Evolutionary conservation across 257 asterid species (phyloP).

Genomic region (Plantago ovata): DNA sequence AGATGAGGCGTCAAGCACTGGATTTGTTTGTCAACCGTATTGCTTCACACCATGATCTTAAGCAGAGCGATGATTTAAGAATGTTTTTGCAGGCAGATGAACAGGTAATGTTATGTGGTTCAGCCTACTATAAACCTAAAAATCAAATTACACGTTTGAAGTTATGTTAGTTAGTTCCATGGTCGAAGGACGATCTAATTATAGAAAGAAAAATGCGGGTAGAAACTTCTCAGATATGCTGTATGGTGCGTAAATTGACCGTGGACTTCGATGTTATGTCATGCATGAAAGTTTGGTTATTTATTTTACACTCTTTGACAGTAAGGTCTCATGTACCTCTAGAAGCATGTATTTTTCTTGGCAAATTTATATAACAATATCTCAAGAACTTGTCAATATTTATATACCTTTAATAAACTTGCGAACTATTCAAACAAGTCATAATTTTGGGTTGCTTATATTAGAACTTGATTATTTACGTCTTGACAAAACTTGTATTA

Average conservation of each 20-base stretch:
- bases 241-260: not conserved
- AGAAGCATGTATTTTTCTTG: not conserved
- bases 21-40: conserved; percentile 83
- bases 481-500: too few relatives aligned
- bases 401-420: too few relatives aligned
- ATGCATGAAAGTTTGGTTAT: conserved; percentile 5
- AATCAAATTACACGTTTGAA: conserved; percentile 2
- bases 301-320: not conserved
- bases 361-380: too few relatives aligned
- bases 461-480: too few relatives aligned
- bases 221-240: too few relatives aligned
- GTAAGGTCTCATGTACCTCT: conserved; percentile 6
- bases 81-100: conserved; percentile 92
- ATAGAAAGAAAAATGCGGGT: not conserved
- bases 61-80: conserved; percentile 83
- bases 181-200: conserved; percentile 1
- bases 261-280: conserved; percentile 1
- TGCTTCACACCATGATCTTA: conserved; percentile 85
- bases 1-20: conserved; percentile 90
- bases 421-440: too few relatives aligned
- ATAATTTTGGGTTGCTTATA: too few relatives aligned
- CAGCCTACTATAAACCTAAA: conserved; percentile 16
- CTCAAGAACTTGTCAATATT: too few relatives aligned
- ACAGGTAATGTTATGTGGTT: conserved; percentile 51
- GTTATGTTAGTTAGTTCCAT: conserved; percentile 16